Conservation (phyloP, 208 protist genomes). For the Giardia duodenalis region DNA sequence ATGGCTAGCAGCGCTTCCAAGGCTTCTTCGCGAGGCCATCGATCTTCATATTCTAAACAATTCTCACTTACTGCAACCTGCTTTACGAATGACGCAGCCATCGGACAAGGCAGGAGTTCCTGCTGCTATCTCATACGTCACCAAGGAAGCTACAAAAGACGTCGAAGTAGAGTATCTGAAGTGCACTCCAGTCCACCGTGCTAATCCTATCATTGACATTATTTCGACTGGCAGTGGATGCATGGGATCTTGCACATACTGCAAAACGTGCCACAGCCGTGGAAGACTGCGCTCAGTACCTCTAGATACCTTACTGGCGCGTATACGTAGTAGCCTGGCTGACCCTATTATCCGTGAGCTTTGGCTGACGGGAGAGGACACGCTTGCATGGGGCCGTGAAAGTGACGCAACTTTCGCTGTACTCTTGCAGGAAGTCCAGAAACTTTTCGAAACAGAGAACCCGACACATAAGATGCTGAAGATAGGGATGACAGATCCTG, state of each 20-base stretch:
- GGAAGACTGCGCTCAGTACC: slow-evolving; percentile 21
- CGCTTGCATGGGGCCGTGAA: slow-evolving; percentile 36
- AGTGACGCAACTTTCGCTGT: not conserved
- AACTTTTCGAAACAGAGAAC: not conserved
- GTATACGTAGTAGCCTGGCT: not conserved
- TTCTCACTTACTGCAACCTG: not conserved
- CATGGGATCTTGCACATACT: slow-evolving; percentile 29
- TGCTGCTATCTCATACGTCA: too few relatives aligned
- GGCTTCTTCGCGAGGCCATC: not conserved
- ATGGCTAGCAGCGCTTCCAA: not conserved
- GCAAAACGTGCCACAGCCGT: slow-evolving; percentile 28
- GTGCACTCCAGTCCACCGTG: not conserved
- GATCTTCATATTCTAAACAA: too few relatives aligned
- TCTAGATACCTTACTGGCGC: not conserved
- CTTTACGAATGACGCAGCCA: not conserved
- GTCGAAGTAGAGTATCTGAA: too few relatives aligned
- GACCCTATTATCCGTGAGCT: slow-evolving; percentile 17
- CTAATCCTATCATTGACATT: slow-evolving; percentile 14
- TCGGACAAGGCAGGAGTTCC: not conserved
- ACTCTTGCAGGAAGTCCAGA: not conserved
- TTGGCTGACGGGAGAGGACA: slow-evolving; percentile 37
- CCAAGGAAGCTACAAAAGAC: too few relatives aligned
- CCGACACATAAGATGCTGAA: not conserved
- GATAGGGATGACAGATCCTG: slow-evolving; percentile 33
- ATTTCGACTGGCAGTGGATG: slow-evolving; percentile 29